A percentile compares a stretch with the other conserved stretches of the same genome.
phyloP scores from a whole-genome alignment of 2,329 filamentous ascomycete genomes.

The Hypoxylon sp. region DNA sequence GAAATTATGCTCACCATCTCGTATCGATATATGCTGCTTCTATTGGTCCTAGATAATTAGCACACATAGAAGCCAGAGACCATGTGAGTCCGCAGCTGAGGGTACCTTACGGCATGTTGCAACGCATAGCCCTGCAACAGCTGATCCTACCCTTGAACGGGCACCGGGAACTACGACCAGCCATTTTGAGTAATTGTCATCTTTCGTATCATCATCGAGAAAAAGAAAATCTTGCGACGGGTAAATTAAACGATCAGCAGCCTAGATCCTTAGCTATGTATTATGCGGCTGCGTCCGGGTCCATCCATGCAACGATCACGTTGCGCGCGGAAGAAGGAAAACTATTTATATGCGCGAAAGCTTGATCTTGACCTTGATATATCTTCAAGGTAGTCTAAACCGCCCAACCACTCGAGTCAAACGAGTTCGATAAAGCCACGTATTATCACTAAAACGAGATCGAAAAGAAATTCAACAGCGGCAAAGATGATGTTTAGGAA shows the following conservation, averaged over 20 bases:
- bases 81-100: slow-evolving; percentile 11
- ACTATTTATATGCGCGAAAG: slow-evolving; percentile 21
- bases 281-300: slow-evolving; percentile 5
- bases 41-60: slow-evolving; percentile 25
- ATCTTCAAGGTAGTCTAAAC: neutral
- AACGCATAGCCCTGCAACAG: slow-evolving; percentile 21
- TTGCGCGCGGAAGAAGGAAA: slow-evolving; percentile 4
- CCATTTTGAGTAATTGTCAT: slow-evolving; percentile 32
- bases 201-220: slow-evolving; percentile 3
- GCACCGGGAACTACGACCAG: slow-evolving; percentile 36
- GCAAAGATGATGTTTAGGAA: slow-evolving; percentile 36
- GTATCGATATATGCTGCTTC: slow-evolving; percentile 1
- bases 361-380: slow-evolving; percentile 3
- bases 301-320: slow-evolving; percentile 16
- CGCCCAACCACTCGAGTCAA: slow-evolving; percentile 1
- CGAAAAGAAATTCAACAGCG: neutral
- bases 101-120: slow-evolving; percentile 25
- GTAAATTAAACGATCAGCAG: slow-evolving; percentile 37
- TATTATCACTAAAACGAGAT: neutral
- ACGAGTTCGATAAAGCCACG: neutral
- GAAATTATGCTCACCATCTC: slow-evolving; percentile 3
- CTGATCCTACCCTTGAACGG: slow-evolving; percentile 35
- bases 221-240: slow-evolving; percentile 10
- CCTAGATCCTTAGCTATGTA: slow-evolving; percentile 15
- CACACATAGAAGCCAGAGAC: neutral